A percentile compares a stretch with the other conserved stretches of the same genome.
Conservation (phyloP, 2,329 filamentous ascomycete species). For the Penicillium sp. region DNA sequence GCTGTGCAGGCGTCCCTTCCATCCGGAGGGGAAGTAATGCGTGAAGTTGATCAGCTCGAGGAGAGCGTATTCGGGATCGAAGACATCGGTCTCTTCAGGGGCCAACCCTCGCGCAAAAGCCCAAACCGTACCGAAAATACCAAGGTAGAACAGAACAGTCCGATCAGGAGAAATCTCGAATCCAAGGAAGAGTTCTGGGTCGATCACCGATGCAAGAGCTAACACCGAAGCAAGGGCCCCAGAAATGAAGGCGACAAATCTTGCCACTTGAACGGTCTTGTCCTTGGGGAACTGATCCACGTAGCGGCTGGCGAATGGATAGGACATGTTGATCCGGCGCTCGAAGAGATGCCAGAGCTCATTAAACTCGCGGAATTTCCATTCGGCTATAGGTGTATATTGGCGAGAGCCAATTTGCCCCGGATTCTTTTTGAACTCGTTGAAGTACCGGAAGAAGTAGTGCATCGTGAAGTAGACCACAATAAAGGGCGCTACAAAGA, state of each 20-base stretch:
- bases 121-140: slow-evolving; percentile 77
- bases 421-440: slow-evolving; percentile 94
- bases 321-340: slow-evolving; percentile 87
- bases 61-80: slow-evolving; percentile 87
- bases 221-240: slow-evolving; percentile 84
- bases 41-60: slow-evolving; percentile 88
- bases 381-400: slow-evolving; percentile 90
- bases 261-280: slow-evolving; percentile 79
- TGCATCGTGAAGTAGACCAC: slow-evolving; percentile 81
- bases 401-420: slow-evolving; percentile 80
- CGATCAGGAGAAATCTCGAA: slow-evolving; percentile 89
- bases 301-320: slow-evolving; percentile 87
- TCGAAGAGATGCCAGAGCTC: slow-evolving; percentile 90
- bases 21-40: slow-evolving; percentile 84
- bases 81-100: slow-evolving; percentile 81
- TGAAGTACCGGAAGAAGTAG: slow-evolving; percentile 94
- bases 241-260: slow-evolving; percentile 81
- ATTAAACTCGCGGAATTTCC: slow-evolving; percentile 99
- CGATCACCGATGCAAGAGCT: slow-evolving; percentile 76
- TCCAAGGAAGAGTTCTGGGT: slow-evolving; percentile 82
- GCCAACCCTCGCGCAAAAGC: slow-evolving; percentile 77
- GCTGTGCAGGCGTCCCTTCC: slow-evolving; percentile 85
- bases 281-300: slow-evolving; percentile 95
- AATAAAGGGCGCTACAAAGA: slow-evolving; percentile 80
- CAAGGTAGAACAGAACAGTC: slow-evolving; percentile 86